A percentile compares a stretch with the other conserved stretches of the same genome.
Evolutionary conservation across 192 early-diverging fungal genomes (phyloP).

Genomic region (Backusella sp.): DNA sequence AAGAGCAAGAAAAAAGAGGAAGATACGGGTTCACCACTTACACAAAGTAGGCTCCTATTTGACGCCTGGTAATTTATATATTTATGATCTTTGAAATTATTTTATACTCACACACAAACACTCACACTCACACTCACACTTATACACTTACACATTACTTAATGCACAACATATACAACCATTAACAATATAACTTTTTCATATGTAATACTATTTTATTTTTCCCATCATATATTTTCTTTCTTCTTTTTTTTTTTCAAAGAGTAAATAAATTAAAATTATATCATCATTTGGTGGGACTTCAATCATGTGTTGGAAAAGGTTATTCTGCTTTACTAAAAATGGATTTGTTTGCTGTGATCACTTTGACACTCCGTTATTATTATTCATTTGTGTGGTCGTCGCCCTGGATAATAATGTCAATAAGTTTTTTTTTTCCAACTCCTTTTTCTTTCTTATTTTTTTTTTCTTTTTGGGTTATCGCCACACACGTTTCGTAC

Average conservation of each 20-base stretch:
- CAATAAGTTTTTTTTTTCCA: background rate
- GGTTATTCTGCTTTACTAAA: background rate
- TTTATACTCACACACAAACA: background rate
- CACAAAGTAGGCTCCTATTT: background rate
- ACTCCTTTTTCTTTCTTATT: background rate
- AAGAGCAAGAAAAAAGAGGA: background rate
- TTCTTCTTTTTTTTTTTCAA: background rate
- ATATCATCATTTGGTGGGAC: background rate
- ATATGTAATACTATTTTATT: background rate
- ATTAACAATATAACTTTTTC: background rate
- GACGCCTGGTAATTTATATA: slow-evolving; percentile 4
- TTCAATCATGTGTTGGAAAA: background rate
- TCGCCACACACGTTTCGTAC: background rate
- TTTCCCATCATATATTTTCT: background rate
- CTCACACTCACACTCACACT: background rate
- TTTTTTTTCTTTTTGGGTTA: background rate
- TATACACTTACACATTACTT: background rate
- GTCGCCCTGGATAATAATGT: background rate
- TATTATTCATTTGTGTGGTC: background rate
- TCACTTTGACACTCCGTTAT: background rate
- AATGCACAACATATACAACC: background rate
- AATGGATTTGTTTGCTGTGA: background rate
- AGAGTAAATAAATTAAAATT: background rate
- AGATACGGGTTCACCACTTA: background rate
- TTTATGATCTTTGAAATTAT: background rate